Evolutionary conservation across 2,329 filamentous ascomycete genomes (phyloP), one percentile per base, ranked within the genome.

Genomic region (Rosellinia necatrix): DNA sequence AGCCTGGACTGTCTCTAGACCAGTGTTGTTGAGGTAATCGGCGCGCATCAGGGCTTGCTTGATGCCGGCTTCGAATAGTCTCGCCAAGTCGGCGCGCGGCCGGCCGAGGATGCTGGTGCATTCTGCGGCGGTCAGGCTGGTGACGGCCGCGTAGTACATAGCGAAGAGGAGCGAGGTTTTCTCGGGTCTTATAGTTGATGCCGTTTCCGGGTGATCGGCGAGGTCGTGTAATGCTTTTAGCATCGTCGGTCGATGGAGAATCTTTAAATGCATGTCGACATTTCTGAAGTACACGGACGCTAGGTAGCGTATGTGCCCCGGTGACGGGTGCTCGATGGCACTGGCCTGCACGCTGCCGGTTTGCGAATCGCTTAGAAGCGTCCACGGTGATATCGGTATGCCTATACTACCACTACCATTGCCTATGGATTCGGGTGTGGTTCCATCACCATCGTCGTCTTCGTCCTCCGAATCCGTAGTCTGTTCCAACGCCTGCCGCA

Each of bases 221-320:
- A 75, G 69, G 0, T 70, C 64, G 59, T 73, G 69, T 4, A 78
- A 53, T 12, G 67, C 59, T 1, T 61, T 64, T 12, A 58, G 41
- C 21, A 75, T 63, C 1, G 74, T 76, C 3, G 76, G 76, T n/a
- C 71, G 69, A 58, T 79, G 76, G 4, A 79, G 58, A 27, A 79
- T 70, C 63, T 79, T 79, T 56, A 79, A 64, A 29, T 77, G 67
- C 44, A 75, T 71, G 37, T 79, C 76, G 15, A 78, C 74, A 24
- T 75, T 78, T 27, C 66, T 64, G 48, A 72, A 73, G 61, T 72
- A 79, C 9, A 68, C 67, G 1, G 64, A 52, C 48, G 71, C 70
- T 12, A 79, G 66, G 24, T 67, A 70, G 19, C 68, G 64, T 47
- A 78, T 73, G 40, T 74, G 72, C 17, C 73, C 66, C 2, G 71